Conservation (phyloP, 768 basidiomycete species). For the Kwoniella shandongensis region DNA sequence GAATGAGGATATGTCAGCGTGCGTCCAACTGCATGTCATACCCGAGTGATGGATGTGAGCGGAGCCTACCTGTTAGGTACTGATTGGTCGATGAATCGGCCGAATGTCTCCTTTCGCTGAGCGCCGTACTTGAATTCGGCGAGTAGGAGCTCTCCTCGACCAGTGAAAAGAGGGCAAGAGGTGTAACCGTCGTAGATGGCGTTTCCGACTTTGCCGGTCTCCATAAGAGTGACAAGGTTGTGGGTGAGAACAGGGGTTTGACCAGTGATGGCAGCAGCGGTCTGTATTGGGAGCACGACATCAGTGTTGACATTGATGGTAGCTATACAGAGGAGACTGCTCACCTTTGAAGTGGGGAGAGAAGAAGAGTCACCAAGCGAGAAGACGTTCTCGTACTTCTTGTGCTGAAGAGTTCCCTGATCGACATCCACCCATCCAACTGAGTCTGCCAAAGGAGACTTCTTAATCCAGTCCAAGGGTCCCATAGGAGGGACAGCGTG, state of each 20-base stretch:
- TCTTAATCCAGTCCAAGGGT: constrained; percentile 68
- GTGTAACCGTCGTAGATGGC: constrained; percentile 75
- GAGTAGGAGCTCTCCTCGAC: constrained; percentile 72
- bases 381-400: constrained; percentile 82
- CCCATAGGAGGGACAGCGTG: constrained; percentile 94
- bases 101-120: constrained; percentile 83
- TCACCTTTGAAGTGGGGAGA: constrained; percentile 79
- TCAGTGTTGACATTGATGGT: not conserved
- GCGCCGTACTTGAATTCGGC: constrained; percentile 93
- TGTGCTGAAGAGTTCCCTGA: constrained; percentile 74
- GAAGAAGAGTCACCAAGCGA: constrained; percentile 89
- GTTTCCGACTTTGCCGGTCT: constrained; percentile 66
- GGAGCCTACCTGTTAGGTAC: constrained; percentile 65
- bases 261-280: constrained; percentile 86
- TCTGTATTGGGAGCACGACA: constrained; percentile 52
- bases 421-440: constrained; percentile 90
- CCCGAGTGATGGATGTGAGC: not conserved
- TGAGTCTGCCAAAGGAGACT: constrained; percentile 61
- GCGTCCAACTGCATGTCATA: not conserved
- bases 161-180: constrained; percentile 63
- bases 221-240: constrained; percentile 75
- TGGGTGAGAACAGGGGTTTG: constrained; percentile 89
- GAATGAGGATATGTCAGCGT: constrained; percentile 4
- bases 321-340: not conserved
- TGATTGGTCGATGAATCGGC: constrained; percentile 67